A percentile compares a stretch with the other conserved stretches of the same genome.
Conservation (phyloP, 306 rosid species). For the Fragaria iinumae region DNA sequence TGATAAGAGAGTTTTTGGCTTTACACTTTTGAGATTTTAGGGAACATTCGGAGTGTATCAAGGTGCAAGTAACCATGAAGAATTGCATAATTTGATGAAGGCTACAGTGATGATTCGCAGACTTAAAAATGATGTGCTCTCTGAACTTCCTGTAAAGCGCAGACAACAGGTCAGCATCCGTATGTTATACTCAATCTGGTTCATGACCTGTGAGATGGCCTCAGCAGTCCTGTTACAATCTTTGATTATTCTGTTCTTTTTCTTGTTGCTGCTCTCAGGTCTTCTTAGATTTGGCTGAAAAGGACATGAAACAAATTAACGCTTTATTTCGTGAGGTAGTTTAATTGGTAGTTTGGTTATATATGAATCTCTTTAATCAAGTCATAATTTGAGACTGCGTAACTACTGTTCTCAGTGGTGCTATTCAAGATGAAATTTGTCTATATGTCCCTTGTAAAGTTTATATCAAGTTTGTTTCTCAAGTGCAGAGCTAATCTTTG, state of each 20-base stretch:
- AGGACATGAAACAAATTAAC: conserved; percentile 85
- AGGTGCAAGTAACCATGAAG: conserved; percentile 98
- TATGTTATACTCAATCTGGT: conserved; percentile 1
- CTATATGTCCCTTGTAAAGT: neutral
- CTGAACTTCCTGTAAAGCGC: conserved; percentile 89
- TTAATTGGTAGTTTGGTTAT: neutral
- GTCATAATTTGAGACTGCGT: neutral
- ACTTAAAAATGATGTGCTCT: conserved; percentile 90
- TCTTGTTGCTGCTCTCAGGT: conserved; percentile 47
- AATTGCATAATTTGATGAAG: conserved; percentile 92
- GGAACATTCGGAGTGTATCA: conserved; percentile 83
- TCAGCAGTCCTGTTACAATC: conserved; percentile 1
- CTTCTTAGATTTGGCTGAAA: conserved; percentile 80
- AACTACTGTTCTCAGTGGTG: neutral
- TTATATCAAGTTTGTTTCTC: neutral
- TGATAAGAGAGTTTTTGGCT: conserved; percentile 12
- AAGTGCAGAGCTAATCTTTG: neutral
- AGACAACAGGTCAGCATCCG: conserved; percentile 72
- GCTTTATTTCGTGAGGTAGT: conserved; percentile 82
- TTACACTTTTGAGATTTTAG: conserved; percentile 40
- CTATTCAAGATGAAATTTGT: neutral
- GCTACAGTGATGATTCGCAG: conserved; percentile 91
- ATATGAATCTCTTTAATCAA: neutral
- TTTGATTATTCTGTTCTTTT: neutral
- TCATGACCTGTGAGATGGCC: conserved; percentile 17